These are phyloP conservation scores for Diaporthe sp. DNA, from an alignment of 2,329 filamentous ascomycete species.

Conservation along the genomic window DNA sequence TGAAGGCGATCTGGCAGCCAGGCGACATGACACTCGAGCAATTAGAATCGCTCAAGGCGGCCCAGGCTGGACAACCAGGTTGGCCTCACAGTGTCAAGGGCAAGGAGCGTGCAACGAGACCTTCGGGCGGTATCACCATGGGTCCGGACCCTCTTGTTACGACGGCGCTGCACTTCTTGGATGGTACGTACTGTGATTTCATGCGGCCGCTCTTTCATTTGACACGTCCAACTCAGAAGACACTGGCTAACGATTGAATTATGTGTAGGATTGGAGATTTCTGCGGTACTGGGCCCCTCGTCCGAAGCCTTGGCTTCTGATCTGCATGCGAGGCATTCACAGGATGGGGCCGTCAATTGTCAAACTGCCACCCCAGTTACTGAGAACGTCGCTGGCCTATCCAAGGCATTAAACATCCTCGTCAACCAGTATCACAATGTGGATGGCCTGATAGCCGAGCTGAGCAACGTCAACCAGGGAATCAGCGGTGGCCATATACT, in stretches of 20 bases:
- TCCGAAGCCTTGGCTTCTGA: conserved; percentile 56
- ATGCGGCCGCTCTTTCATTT: background rate
- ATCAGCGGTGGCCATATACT: conserved; percentile 53
- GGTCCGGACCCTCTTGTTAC: conserved; percentile 55
- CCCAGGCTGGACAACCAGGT: conserved; percentile 40
- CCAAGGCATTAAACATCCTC: conserved; percentile 55
- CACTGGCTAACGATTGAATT: background rate
- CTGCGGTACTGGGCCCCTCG: conserved; percentile 52
- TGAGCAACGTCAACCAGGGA: conserved; percentile 54
- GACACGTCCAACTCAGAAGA: background rate
- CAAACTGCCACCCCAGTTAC: conserved; percentile 51
- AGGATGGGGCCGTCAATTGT: conserved; percentile 48
- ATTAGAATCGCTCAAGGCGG: conserved; percentile 47
- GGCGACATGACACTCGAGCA: conserved; percentile 49
- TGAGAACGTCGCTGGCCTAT: conserved; percentile 52
- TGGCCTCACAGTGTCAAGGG: conserved; percentile 55
- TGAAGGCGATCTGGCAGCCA: conserved; percentile 64
- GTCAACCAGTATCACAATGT: conserved; percentile 51
- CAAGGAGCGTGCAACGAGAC: conserved; percentile 53
- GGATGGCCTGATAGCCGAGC: conserved; percentile 49
- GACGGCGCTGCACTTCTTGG: conserved; percentile 63
- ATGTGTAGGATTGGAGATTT: conserved; percentile 61
- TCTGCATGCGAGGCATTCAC: conserved; percentile 58
- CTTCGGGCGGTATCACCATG: conserved; percentile 29
- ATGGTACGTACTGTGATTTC: conserved; percentile 55